phyloP scores from a whole-genome alignment of 2,329 filamentous ascomycete species.

The Calonectria hawksworthii region DNA sequence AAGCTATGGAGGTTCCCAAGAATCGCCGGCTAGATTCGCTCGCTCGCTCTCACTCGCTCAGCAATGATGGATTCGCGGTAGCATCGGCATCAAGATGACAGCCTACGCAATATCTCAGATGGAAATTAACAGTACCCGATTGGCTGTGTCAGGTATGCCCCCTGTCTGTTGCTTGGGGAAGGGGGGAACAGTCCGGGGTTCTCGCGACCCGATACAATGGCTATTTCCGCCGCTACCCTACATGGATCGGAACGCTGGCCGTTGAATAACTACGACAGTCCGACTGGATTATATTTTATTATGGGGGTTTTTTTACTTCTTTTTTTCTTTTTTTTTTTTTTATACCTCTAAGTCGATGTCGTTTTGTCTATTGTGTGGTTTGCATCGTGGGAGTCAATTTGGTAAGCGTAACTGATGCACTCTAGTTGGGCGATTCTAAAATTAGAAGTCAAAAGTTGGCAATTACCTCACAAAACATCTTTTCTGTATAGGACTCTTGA shows the following conservation, averaged over 20 bases:
- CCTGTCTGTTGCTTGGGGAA: neutral
- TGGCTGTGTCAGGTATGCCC: constrained; percentile 8
- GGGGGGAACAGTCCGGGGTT: neutral
- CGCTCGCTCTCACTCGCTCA: neutral
- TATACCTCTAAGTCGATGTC: neutral
- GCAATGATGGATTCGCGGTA: neutral
- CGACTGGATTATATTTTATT: neutral
- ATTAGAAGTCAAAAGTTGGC: no score
- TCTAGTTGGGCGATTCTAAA: no score
- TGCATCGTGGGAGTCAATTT: neutral
- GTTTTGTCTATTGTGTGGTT: neutral
- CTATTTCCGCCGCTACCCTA: constrained; percentile 1
- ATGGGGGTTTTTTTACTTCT: no score
- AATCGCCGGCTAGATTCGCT: neutral
- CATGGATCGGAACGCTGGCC: neutral
- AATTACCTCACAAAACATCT: no score
- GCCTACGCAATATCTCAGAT: constrained; percentile 7
- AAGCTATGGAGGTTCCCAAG: neutral
- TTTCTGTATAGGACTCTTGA: no score
- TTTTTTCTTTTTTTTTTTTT: neutral
- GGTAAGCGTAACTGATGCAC: neutral
- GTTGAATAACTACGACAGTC: neutral
- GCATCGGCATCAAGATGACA: constrained; percentile 14
- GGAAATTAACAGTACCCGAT: constrained; percentile 17
- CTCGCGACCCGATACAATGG: neutral